Conservation (phyloP, 2,329 filamentous ascomycete species). For the Colletotrichum musae region DNA sequence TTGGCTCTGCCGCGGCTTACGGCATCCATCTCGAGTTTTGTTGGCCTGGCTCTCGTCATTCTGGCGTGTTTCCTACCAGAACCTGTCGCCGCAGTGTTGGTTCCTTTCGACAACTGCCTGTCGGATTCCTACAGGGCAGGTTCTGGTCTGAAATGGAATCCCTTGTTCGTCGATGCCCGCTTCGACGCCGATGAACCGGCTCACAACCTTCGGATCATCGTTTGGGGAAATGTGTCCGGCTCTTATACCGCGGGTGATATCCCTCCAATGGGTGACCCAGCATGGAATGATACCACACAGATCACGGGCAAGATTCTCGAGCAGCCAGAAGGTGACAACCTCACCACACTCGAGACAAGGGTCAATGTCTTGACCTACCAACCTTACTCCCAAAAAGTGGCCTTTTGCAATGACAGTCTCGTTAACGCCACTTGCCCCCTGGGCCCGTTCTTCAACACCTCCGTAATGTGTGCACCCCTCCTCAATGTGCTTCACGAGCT, state of each 20-base stretch:
- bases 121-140: conserved; percentile 63
- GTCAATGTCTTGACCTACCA: conserved; percentile 85
- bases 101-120: conserved; percentile 91
- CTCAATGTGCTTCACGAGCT: neutral
- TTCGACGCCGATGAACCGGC: conserved; percentile 75
- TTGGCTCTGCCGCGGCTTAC: neutral
- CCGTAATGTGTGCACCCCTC: conserved; percentile 51
- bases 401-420: conserved; percentile 77
- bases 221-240: conserved; percentile 94
- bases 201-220: conserved; percentile 80
- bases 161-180: conserved; percentile 79
- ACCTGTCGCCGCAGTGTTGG: conserved; percentile 73
- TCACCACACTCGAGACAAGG: conserved; percentile 80
- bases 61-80: conserved; percentile 55
- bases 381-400: conserved; percentile 68
- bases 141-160: conserved; percentile 80
- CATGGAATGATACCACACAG: conserved; percentile 73
- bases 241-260: conserved; percentile 70
- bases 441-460: conserved; percentile 75
- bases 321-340: conserved; percentile 68
- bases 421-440: conserved; percentile 81
- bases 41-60: conserved; percentile 53
- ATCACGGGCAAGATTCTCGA: conserved; percentile 84
- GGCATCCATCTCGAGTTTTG: conserved; percentile 13
- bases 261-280: conserved; percentile 70